Evolutionary conservation across 805 yeast genomes (phyloP).

Genomic region (Diddensiella caesifluorescens): DNA sequence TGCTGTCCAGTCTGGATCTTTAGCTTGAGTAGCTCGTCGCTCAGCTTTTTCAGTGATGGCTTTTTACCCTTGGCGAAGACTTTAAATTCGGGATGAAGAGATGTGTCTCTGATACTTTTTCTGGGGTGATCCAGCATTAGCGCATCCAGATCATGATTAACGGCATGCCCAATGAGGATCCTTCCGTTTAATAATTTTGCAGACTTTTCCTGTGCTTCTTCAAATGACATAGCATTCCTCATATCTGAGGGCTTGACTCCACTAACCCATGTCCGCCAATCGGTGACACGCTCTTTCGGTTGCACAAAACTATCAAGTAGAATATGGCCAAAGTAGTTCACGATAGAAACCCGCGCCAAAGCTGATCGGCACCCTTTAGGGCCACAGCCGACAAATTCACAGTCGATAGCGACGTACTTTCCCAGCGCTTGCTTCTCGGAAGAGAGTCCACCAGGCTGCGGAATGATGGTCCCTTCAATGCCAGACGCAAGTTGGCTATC

Average conservation of each 20-base stretch:
- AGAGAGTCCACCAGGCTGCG: not conserved
- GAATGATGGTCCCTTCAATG: not conserved
- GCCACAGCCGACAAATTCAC: slow-evolving; percentile 93
- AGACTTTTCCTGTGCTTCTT: slow-evolving; percentile 58
- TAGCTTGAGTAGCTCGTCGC: slow-evolving; percentile 48
- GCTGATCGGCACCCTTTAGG: slow-evolving; percentile 60
- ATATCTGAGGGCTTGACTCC: slow-evolving; percentile 73
- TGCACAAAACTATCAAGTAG: slow-evolving; percentile 69
- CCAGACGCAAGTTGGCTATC: not conserved
- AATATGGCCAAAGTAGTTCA: slow-evolving; percentile 71
- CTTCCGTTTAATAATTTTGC: slow-evolving; percentile 45
- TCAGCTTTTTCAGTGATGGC: slow-evolving; percentile 65
- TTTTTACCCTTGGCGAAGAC: slow-evolving; percentile 59
- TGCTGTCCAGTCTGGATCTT: slow-evolving; percentile 73
- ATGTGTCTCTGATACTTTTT: slow-evolving; percentile 64
- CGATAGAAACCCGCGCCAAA: slow-evolving; percentile 81
- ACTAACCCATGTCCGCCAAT: slow-evolving; percentile 91
- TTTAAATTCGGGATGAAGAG: slow-evolving; percentile 54
- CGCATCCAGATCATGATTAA: slow-evolving; percentile 70
- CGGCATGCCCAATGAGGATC: slow-evolving; percentile 74
- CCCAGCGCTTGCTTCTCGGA: not conserved
- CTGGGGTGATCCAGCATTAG: slow-evolving; percentile 65
- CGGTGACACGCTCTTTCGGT: slow-evolving; percentile 72
- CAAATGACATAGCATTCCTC: slow-evolving; percentile 59
- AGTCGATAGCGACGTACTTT: slow-evolving; percentile 69